A percentile compares a stretch with the other conserved stretches of the same genome.
Conservation (phyloP, 805 yeast genomes). For the Nakazawaea populi region DNA sequence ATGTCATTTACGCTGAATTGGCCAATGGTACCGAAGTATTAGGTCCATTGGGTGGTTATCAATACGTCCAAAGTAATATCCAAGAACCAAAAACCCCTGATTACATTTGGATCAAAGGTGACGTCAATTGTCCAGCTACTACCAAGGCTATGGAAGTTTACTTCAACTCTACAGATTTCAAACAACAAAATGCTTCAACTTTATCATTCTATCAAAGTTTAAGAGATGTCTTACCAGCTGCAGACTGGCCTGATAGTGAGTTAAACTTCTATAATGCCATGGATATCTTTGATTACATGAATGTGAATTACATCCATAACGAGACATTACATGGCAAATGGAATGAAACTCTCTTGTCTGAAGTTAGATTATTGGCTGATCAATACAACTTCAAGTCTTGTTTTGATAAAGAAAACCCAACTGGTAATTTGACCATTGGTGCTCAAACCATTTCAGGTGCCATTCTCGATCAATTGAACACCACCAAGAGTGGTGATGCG, state of each 20-base stretch:
- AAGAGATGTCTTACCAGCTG: slow-evolving; percentile 19
- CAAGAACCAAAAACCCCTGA: slow-evolving; percentile 29
- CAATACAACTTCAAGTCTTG: slow-evolving; percentile 31
- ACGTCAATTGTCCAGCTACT: slow-evolving; percentile 33
- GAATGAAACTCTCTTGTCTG: slow-evolving; percentile 23
- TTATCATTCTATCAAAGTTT: slow-evolving; percentile 32
- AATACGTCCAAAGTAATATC: slow-evolving; percentile 35
- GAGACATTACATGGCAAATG: slow-evolving; percentile 28
- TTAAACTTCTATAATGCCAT: slow-evolving; percentile 34
- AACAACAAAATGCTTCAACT: slow-evolving; percentile 27
- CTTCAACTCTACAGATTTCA: slow-evolving; percentile 24
- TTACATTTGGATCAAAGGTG: slow-evolving; percentile 37
- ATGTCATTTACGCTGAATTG: slow-evolving; percentile 24
- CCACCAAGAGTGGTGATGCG: slow-evolving; percentile 26
- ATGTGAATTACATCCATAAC: slow-evolving; percentile 35
- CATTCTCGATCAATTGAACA: slow-evolving; percentile 27
- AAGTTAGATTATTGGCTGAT: slow-evolving; percentile 32
- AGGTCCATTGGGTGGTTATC: slow-evolving; percentile 38
- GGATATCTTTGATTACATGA: slow-evolving; percentile 33
- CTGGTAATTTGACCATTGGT: slow-evolving; percentile 31
- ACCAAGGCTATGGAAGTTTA: slow-evolving; percentile 27
- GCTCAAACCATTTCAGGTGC: slow-evolving; percentile 35
- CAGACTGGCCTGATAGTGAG: slow-evolving; percentile 21
- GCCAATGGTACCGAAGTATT: slow-evolving; percentile 33
- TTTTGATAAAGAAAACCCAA: slow-evolving; percentile 22